phyloP scores from a whole-genome alignment of 306 rosid species.

The Trifolium fragiferum region DNA sequence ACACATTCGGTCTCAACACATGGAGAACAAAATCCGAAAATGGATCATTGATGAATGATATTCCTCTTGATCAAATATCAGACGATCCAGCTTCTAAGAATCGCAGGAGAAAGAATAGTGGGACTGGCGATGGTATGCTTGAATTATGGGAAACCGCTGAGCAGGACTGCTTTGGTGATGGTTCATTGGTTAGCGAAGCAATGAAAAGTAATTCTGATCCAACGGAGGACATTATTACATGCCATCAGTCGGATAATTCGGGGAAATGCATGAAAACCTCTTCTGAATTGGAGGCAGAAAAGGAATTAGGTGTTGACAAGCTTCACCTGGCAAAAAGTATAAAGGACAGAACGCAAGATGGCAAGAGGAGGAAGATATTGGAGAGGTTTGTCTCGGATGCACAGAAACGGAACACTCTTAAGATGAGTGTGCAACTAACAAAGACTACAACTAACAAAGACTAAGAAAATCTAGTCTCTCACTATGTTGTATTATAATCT shows the following conservation, averaged over 20 bases:
- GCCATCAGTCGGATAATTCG: slow-evolving; percentile 48
- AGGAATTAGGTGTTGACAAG: slow-evolving; percentile 69
- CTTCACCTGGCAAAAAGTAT: no score
- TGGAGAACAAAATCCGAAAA: slow-evolving; percentile 57
- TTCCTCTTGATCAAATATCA: slow-evolving; percentile 84
- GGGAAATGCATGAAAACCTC: slow-evolving; percentile 51
- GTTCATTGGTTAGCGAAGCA: slow-evolving; percentile 38
- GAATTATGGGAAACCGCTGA: slow-evolving; percentile 90
- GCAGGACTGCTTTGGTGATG: slow-evolving; percentile 46
- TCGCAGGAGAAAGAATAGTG: slow-evolving; percentile 60
- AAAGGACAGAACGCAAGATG: no score
- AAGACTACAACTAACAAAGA: no score
- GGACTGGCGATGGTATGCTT: slow-evolving; percentile 83
- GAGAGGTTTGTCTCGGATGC: no score
- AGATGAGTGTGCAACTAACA: no score
- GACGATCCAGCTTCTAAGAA: slow-evolving; percentile 57
- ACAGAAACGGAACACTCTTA: no score
- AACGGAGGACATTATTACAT: slow-evolving; percentile 43
- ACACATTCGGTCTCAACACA: slow-evolving; percentile 30
- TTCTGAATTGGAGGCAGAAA: slow-evolving; percentile 68
- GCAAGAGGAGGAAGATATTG: no score
- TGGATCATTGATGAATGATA: slow-evolving; percentile 81
- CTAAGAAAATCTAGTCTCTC: no score
- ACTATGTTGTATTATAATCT: no score
- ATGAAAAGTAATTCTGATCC: slow-evolving; percentile 51